These are phyloP conservation scores for Metahyphopichia silvanorum DNA, from an alignment of 805 yeast genomes.

Conservation along the genomic window DNA sequence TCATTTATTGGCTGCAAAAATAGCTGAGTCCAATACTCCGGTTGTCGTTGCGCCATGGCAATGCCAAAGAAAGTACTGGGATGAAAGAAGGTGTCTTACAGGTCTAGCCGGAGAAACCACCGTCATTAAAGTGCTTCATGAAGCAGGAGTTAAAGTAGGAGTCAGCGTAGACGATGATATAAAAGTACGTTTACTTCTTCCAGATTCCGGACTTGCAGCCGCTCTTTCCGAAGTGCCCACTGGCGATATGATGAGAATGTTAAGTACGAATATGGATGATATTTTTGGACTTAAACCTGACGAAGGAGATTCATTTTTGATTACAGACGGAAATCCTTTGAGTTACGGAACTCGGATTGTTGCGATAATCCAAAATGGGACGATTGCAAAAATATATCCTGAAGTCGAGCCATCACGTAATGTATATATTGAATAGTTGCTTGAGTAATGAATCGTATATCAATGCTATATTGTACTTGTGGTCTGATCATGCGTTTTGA, in stretches of 20 bases:
- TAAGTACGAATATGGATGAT: constrained; percentile 3
- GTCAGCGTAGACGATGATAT: constrained; percentile 3
- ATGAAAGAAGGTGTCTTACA: constrained; percentile 4
- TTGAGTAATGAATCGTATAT: neutral
- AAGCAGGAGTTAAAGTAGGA: constrained; percentile 4
- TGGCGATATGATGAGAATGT: constrained; percentile 1
- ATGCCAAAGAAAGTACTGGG: constrained; percentile 6
- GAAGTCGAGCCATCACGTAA: no score
- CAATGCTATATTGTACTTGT: neutral
- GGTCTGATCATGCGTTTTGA: no score
- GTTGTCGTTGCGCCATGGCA: constrained; percentile 5
- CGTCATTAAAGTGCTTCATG: constrained; percentile 3
- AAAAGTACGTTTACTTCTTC: constrained; percentile 3
- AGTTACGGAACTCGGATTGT: constrained; percentile 2
- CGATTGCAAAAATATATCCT: no score
- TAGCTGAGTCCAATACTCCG: constrained; percentile 2
- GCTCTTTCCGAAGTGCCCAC: constrained; percentile 2
- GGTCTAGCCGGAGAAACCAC: constrained; percentile 5
- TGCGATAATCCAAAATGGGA: constrained; percentile 2
- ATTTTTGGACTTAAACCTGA: constrained; percentile 1
- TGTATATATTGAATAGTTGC: no score
- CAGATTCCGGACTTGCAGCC: constrained; percentile 5
- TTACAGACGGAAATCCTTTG: constrained; percentile 5
- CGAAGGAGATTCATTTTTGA: neutral
- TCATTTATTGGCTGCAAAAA: constrained; percentile 2